phyloP scores from a whole-genome alignment of 768 basidiomycete genomes.

The Cystobasidium tubakii region DNA sequence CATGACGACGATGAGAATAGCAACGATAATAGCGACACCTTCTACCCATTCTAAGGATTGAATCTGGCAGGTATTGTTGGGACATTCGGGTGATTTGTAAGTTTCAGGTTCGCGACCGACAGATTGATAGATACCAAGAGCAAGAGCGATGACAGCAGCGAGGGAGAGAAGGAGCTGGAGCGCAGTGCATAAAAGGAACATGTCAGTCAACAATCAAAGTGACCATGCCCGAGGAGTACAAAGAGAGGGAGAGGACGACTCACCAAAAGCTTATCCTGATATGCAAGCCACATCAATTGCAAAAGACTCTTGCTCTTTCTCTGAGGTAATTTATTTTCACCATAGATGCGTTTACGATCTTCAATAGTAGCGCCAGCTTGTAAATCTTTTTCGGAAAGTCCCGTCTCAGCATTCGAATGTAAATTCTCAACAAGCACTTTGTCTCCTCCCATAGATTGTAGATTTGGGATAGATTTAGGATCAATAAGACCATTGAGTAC shows the following conservation, averaged over 20 bases:
- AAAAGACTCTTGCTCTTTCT: slow-evolving; percentile 66
- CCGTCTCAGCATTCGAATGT: slow-evolving; percentile 57
- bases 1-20: slow-evolving; percentile 56
- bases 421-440: slow-evolving; percentile 64
- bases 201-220: background rate
- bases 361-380: slow-evolving; percentile 46
- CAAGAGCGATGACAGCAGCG: slow-evolving; percentile 85
- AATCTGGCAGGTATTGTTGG: slow-evolving; percentile 46
- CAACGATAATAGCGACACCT: slow-evolving; percentile 57
- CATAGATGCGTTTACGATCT: slow-evolving; percentile 65
- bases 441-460: slow-evolving; percentile 68
- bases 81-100: slow-evolving; percentile 36
- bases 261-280: slow-evolving; percentile 85
- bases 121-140: slow-evolving; percentile 88
- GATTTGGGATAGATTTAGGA: slow-evolving; percentile 60
- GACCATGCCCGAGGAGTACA: no score
- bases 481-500: slow-evolving; percentile 60
- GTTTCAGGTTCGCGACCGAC: slow-evolving; percentile 64
- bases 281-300: slow-evolving; percentile 72
- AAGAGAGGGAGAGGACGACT: slow-evolving; percentile 46
- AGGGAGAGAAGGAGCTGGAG: slow-evolving; percentile 75
- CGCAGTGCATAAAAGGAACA: background rate
- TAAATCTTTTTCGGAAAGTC: slow-evolving; percentile 46
- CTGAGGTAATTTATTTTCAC: slow-evolving; percentile 66
- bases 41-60: slow-evolving; percentile 96